A percentile compares a stretch with the other conserved stretches of the same genome.
Conservation (phyloP, 768 basidiomycete species). For the Boletus reticuloceps region DNA sequence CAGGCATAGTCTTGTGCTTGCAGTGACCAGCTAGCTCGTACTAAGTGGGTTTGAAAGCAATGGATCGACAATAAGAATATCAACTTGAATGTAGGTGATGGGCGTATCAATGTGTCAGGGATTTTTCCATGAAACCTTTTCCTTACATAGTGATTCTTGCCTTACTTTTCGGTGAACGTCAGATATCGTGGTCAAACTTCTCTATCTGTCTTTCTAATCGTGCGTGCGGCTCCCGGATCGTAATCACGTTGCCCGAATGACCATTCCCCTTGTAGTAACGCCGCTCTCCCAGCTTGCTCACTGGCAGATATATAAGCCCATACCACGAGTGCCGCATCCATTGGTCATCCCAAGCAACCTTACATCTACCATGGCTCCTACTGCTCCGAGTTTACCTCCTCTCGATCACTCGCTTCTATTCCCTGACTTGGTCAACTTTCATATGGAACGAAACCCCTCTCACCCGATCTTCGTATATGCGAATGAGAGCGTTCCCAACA, state of each 20-base stretch:
- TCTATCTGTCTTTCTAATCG: background rate
- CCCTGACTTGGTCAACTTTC: slow-evolving; percentile 25
- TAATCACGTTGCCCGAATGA: background rate
- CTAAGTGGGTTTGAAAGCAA: too few relatives aligned
- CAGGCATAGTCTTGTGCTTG: too few relatives aligned
- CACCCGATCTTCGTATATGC: slow-evolving; percentile 20
- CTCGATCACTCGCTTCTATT: slow-evolving; percentile 23
- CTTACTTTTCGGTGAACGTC: too few relatives aligned
- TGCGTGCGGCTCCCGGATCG: background rate
- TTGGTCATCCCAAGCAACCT: background rate
- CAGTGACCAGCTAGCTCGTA: too few relatives aligned
- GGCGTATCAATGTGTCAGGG: too few relatives aligned
- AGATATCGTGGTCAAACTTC: too few relatives aligned
- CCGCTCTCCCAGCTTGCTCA: background rate
- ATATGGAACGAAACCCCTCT: slow-evolving; percentile 23
- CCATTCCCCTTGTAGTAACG: background rate
- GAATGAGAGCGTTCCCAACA: slow-evolving; percentile 6
- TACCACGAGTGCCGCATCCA: background rate
- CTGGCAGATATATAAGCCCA: slow-evolving; percentile 12
- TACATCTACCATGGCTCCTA: slow-evolving; percentile 1
- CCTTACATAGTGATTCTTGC: too few relatives aligned
- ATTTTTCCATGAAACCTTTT: too few relatives aligned
- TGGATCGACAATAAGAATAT: too few relatives aligned
- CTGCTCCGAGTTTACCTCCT: slow-evolving; percentile 14
- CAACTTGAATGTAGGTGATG: too few relatives aligned